A percentile compares a stretch with the other conserved stretches of the same genome.
Conservation (phyloP, 768 basidiomycete species). For the Amanita molliuscula region DNA sequence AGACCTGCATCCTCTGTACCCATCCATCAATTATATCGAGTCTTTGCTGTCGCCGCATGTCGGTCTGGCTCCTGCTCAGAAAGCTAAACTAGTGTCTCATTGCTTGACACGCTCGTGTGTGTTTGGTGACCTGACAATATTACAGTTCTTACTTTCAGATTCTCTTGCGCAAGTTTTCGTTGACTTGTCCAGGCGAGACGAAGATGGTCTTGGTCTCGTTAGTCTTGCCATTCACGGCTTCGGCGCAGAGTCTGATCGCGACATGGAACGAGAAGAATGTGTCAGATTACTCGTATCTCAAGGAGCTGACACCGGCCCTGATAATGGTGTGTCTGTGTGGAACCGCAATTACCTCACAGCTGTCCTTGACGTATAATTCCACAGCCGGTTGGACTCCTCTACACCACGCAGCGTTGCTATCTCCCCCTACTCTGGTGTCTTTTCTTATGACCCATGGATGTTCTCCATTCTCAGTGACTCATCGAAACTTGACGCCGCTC, state of each 20-base stretch:
- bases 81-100: conserved; percentile 60
- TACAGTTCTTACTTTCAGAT: conserved; percentile 66
- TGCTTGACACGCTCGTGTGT: conserved; percentile 66
- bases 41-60: conserved; percentile 56
- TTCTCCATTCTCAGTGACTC: conserved; percentile 69
- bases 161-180: conserved; percentile 53
- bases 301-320: conserved; percentile 60
- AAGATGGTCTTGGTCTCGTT: conserved; percentile 78
- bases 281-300: conserved; percentile 71
- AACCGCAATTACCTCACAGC: background rate
- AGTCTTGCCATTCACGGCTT: conserved; percentile 75
- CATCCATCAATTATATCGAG: conserved; percentile 51
- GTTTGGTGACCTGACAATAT: conserved; percentile 64
- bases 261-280: conserved; percentile 87
- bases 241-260: conserved; percentile 69
- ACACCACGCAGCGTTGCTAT: conserved; percentile 82
- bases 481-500: conserved; percentile 72
- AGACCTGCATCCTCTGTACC: conserved; percentile 73
- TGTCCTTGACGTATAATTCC: conserved; percentile 5
- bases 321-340: conserved; percentile 48
- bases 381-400: conserved; percentile 92
- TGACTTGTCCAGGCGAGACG: conserved; percentile 66
- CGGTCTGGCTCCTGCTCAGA: conserved; percentile 59
- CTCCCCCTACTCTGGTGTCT: conserved; percentile 85
- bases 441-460: conserved; percentile 90